Evolutionary conservation across 1,284 basidiomycete genomes (phyloP), one percentile per base, ranked within the genome.

Genomic region (Puccinia sorghi): DNA sequence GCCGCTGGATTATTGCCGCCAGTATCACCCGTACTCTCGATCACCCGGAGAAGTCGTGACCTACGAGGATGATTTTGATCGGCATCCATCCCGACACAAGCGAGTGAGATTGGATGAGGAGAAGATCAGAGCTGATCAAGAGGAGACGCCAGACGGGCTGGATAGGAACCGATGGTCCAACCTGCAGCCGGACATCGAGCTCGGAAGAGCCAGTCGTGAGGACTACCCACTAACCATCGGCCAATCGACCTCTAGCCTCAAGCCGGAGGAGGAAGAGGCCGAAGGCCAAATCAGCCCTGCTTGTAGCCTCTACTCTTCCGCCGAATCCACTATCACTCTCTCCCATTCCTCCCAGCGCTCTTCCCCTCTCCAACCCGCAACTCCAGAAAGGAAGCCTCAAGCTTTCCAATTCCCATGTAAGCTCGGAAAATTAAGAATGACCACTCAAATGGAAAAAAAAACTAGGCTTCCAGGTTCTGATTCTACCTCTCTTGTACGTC

Each of bases 271-370:
- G 57, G 27, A 32, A 12, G 57, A 61, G 57, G 57, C 17, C 4
- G 57, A 37, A 39, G 54, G 52, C 13, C 13, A 57, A 13, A 20
- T 12, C 54, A 46, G 41, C 17, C 41, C 39, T 22, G n/a, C 61
- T 6, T 46, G 20, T 22, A 64, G 61, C 15, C 25, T 64, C 41
- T 32, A 64, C 61, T 64, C 61, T 43, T 63, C 61, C 39, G 39
- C 37, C 61, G 41, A 37, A 12, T 64, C 61, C 20, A 43, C 61
- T 11, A n/a, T 64, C 61, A 46, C 41, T n/a, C 61, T 46, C 15
- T 64, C 61, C 13, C 25, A 57, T 22, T 57, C 54, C 54, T 57
- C 54, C n/a, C 61, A 64, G 41, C 61, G 39, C 13, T 64, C 61
- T 13, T 64, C 61, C 6, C 61, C 61, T 6, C 22, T 64, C 8